Base-by-base conservation (phyloP, 371 early-diverging fungal species). In the Haplosporangium sp. region DNA sequence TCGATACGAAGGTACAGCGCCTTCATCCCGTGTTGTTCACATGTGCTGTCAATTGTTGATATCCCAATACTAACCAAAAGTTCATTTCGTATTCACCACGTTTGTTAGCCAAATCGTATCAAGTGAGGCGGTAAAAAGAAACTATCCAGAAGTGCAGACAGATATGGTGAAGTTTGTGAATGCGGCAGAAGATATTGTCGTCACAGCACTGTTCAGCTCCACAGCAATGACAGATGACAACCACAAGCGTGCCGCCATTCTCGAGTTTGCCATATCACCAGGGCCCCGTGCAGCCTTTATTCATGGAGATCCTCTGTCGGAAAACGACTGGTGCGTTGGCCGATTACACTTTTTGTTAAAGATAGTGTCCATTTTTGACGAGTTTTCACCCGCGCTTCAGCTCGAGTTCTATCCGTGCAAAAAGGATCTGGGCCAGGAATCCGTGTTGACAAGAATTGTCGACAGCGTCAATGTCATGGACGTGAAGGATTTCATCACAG, bases 261-360 rank as follows among this genome's bases (percentile, higher is more conserved):
- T 68, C 14, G 73, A 68, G 40, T 68, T 79, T 54, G 23, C 66
- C 4, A 21, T 58, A 6, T 50, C 66, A 2, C 29, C 64, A 38
- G 73, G 73, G 12, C 69, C 69, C 1, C 69, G 59, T 7, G 47
- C 37, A 6, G 66, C 57, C 1, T 62, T 62, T 43, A 45, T 20
- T 38, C n/a, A 20, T 11, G 20, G 40, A 3, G 46, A 59, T 0
- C 53, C 69, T 23, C 18, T 79, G 54, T 55, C 67, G 9, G 66
- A 72, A 9, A 54, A 65, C 11, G 80, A 79, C n/a, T 73, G 80
- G 80, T 59, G 59, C 6, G 38, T 69, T 2, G 80, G 80, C 13
- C 64, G 69, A 1, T 29, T 79, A 5, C 61, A 79, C 41, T 68
- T 73, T 56, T 13, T 73, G 43, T 59, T 79, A 18, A 62, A 64